Conservation (phyloP, 2,329 filamentous ascomycete genomes). For the Talaromyces sp. region DNA sequence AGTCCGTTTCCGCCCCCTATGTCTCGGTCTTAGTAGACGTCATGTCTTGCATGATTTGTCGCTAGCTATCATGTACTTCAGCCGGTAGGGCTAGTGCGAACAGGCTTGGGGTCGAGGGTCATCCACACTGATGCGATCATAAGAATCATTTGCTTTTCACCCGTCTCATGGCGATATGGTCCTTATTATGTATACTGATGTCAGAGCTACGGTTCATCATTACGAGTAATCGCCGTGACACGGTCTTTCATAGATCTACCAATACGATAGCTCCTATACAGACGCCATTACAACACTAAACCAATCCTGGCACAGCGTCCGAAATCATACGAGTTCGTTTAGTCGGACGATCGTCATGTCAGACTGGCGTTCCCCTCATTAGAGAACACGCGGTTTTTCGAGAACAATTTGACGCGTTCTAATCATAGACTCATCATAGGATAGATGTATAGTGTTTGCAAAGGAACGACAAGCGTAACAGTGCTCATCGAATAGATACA, state of each 20-base stretch:
- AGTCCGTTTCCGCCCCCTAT: background rate
- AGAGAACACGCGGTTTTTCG: background rate
- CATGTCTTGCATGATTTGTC: too few relatives aligned
- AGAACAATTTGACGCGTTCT: background rate
- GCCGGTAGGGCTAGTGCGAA: background rate
- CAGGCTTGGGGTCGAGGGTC: background rate
- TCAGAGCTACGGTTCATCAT: background rate
- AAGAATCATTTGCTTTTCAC: too few relatives aligned
- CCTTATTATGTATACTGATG: too few relatives aligned
- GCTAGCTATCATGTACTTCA: too few relatives aligned
- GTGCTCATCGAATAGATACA: background rate
- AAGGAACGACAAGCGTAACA: background rate
- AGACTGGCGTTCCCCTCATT: background rate
- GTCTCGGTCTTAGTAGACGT: too few relatives aligned
- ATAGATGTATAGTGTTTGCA: background rate
- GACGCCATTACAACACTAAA: background rate
- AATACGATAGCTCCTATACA: background rate
- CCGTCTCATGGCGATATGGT: too few relatives aligned
- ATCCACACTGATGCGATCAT: background rate
- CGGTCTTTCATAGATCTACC: background rate
- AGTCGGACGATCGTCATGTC: background rate
- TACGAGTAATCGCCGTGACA: background rate
- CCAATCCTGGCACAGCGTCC: background rate
- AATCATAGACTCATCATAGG: background rate
- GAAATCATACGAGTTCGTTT: background rate